These are phyloP conservation scores for Salmacisia buchloeana DNA, from an alignment of 1,284 basidiomycete species.

Conservation along the genomic window DNA sequence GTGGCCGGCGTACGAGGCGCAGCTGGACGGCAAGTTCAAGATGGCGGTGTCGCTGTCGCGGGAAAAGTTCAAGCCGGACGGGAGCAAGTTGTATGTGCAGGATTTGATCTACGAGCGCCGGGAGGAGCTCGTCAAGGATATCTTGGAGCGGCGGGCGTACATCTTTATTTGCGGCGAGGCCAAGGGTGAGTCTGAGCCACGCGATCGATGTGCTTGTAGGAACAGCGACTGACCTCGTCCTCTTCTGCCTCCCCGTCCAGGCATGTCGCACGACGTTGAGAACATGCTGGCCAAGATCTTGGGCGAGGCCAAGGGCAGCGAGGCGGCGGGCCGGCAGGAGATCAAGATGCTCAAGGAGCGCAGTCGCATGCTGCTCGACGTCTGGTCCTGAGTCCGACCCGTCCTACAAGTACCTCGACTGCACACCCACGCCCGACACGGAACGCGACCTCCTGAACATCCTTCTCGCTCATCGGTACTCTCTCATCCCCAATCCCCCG, in stretches of 20 bases:
- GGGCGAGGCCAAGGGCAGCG: conserved; percentile 87
- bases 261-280: conserved; percentile 92
- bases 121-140: conserved; percentile 70
- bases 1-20: conserved; percentile 79
- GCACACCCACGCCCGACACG: too few relatives aligned
- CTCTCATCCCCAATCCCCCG: too few relatives aligned
- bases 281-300: conserved; percentile 75
- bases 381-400: too few relatives aligned
- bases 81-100: conserved; percentile 95
- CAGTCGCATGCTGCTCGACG: conserved; percentile 58
- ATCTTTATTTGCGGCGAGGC: conserved; percentile 75
- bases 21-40: conserved; percentile 83
- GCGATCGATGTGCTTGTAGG: too few relatives aligned
- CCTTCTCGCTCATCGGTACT: too few relatives aligned
- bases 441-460: too few relatives aligned
- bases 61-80: conserved; percentile 68
- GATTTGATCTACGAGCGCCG: conserved; percentile 56
- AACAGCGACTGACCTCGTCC: too few relatives aligned
- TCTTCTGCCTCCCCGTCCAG: too few relatives aligned
- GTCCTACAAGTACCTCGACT: too few relatives aligned
- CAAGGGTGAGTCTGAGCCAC: conserved; percentile 56
- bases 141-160: conserved; percentile 88
- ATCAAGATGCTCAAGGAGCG: conserved; percentile 89
- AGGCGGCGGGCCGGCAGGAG: conserved; percentile 75
- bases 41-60: conserved; percentile 86